Conservation (phyloP, 1,139 yeast genomes). For the Nakaseomyces nivariensis region DNA sequence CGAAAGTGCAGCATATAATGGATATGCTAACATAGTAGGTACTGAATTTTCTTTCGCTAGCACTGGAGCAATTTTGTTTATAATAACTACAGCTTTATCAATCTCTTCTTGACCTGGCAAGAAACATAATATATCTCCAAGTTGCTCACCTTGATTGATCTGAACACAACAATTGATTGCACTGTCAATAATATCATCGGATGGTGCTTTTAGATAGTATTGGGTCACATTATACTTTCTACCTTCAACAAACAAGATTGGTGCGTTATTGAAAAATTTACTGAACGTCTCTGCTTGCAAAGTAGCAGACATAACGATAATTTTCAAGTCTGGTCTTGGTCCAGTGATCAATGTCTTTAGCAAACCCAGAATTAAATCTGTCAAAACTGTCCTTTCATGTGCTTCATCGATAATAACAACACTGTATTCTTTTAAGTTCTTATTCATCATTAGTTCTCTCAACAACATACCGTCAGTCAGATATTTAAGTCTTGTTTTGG, state of each 20-base stretch:
- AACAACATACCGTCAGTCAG: constrained; percentile 96
- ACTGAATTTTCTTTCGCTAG: constrained; percentile 53
- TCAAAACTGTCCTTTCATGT: constrained; percentile 87
- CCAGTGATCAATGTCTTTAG: constrained; percentile 54
- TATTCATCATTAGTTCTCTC: constrained; percentile 79
- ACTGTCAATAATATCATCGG: constrained; percentile 79
- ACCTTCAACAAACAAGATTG: constrained; percentile 80
- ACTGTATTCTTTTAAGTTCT: constrained; percentile 51
- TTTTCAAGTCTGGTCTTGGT: constrained; percentile 40
- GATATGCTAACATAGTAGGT: constrained; percentile 66
- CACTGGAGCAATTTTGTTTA: constrained; percentile 52
- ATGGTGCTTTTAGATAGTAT: constrained; percentile 46
- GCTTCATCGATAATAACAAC: constrained; percentile 92
- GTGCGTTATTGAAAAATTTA: constrained; percentile 64
- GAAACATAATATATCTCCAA: constrained; percentile 85
- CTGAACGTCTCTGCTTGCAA: constrained; percentile 87
- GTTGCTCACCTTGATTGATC: constrained; percentile 64
- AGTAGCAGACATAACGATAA: constrained; percentile 84
- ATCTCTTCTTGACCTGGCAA: constrained; percentile 97
- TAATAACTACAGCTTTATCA: constrained; percentile 64
- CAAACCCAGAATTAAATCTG: constrained; percentile 85
- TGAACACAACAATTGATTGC: constrained; percentile 68
- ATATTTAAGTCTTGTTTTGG: constrained; percentile 64
- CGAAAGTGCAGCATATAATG: constrained; percentile 88
- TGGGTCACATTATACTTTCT: constrained; percentile 77